A percentile compares a stretch with the other conserved stretches of the same genome.
These are phyloP conservation scores for Fusarium tricinctum DNA, from an alignment of 2,329 filamentous ascomycete genomes.

Conservation along the genomic window DNA sequence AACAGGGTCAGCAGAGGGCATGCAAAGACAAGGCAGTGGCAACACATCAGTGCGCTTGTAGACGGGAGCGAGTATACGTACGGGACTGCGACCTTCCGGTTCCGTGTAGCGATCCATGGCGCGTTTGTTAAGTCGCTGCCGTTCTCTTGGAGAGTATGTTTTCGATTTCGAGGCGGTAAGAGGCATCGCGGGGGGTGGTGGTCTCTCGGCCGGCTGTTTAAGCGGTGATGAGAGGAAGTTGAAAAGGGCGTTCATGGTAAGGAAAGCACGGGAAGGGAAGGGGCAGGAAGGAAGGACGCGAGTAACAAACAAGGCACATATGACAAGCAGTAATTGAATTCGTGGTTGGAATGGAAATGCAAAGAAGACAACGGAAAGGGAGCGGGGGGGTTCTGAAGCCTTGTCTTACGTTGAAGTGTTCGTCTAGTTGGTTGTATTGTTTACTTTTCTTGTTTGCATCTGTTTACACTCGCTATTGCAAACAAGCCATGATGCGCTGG, in stretches of 20 bases:
- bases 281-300: background rate
- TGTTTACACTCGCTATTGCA: constrained; percentile 1
- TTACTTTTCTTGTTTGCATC: constrained; percentile 33
- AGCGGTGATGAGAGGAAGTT: constrained; percentile 45
- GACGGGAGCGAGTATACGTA: constrained; percentile 15
- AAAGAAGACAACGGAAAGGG: background rate
- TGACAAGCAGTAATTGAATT: background rate
- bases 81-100: constrained; percentile 35
- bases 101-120: constrained; percentile 20
- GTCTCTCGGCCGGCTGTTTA: constrained; percentile 33
- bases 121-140: constrained; percentile 24
- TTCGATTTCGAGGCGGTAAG: constrained; percentile 23
- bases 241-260: constrained; percentile 26
- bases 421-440: constrained; percentile 5
- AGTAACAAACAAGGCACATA: background rate
- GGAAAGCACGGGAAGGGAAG: background rate
- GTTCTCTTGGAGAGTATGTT: constrained; percentile 37
- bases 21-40: background rate
- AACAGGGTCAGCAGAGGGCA: background rate
- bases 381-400: background rate
- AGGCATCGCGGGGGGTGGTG: constrained; percentile 28
- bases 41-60: background rate
- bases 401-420: constrained; percentile 15
- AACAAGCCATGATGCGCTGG: constrained; percentile 26
- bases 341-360: background rate